A percentile compares a stretch with the other conserved stretches of the same genome.
phyloP scores from a whole-genome alignment of 148 eudicot genomes.

The Amaranthus hypochondriacus region DNA sequence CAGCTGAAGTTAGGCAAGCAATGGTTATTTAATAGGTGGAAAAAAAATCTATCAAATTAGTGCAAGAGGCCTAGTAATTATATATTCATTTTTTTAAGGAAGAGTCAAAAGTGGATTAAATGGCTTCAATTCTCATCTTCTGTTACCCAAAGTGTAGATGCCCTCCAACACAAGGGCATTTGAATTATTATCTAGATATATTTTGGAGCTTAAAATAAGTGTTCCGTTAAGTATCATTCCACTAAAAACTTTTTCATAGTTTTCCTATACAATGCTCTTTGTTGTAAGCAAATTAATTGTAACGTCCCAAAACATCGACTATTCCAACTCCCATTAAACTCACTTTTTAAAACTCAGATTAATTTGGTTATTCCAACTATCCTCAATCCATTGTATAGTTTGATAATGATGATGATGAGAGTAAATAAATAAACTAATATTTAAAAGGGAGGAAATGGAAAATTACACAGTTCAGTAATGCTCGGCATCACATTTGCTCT shows the following conservation, averaged over 20 bases:
- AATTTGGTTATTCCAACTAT: background rate
- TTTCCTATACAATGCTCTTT: no score
- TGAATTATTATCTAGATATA: no score
- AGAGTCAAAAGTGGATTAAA: background rate
- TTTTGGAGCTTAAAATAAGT: background rate
- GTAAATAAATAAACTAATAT: background rate
- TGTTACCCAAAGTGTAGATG: background rate
- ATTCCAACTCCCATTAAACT: background rate
- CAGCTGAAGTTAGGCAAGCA: background rate
- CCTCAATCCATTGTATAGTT: background rate
- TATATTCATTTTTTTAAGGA: background rate
- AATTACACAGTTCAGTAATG: conserved; percentile 75
- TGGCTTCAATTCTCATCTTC: background rate
- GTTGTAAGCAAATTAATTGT: background rate
- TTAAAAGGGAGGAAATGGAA: background rate
- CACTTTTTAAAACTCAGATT: background rate
- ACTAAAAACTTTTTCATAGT: background rate
- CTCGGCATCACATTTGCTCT: conserved; percentile 72
- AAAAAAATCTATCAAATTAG: background rate
- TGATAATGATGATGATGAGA: background rate
- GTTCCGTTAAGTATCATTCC: background rate
- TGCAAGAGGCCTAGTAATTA: background rate
- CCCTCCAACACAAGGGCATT: no score
- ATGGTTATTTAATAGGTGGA: background rate
- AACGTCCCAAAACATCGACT: background rate